Conservation (phyloP, 2,329 filamentous ascomycete genomes). For the Ophiocordyceps camponoti-saundersi region DNA sequence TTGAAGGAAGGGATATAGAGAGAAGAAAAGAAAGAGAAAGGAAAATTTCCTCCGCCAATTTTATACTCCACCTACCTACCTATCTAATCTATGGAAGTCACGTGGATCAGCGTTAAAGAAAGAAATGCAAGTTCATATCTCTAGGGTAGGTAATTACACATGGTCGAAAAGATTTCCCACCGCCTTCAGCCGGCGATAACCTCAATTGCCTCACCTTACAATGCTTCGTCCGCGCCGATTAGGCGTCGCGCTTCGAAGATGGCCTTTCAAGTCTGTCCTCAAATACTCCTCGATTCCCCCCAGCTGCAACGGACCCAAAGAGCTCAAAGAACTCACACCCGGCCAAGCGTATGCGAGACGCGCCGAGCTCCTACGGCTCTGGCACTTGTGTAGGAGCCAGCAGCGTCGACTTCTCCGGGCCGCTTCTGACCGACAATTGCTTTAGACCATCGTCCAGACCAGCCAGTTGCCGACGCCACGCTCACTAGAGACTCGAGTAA, state of each 20-base stretch:
- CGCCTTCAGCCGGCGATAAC: too few species aligned
- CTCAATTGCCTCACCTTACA: neutral
- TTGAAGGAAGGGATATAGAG: constrained; percentile 77
- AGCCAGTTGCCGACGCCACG: neutral
- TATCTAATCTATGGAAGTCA: too few species aligned
- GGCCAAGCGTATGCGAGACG: neutral
- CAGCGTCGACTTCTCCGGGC: neutral
- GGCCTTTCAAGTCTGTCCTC: neutral
- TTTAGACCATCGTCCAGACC: neutral
- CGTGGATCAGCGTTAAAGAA: too few species aligned
- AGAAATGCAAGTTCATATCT: too few species aligned
- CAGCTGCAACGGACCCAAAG: neutral
- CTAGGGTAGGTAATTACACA: too few species aligned
- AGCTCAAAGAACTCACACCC: neutral
- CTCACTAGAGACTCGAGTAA: neutral
- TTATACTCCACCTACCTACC: too few species aligned
- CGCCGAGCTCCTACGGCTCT: neutral
- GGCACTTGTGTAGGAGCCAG: neutral
- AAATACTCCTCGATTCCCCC: neutral
- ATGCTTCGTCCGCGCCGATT: neutral
- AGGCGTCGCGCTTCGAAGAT: neutral
- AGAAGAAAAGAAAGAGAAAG: constrained; percentile 25
- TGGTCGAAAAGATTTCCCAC: neutral
- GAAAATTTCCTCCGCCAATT: constrained; percentile 18
- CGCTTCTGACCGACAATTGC: constrained; percentile 2